Evolutionary conservation across 495 filamentous ascomycete genomes (phyloP), one percentile per base, ranked within the genome.

Genomic region (Xylona heveae): DNA sequence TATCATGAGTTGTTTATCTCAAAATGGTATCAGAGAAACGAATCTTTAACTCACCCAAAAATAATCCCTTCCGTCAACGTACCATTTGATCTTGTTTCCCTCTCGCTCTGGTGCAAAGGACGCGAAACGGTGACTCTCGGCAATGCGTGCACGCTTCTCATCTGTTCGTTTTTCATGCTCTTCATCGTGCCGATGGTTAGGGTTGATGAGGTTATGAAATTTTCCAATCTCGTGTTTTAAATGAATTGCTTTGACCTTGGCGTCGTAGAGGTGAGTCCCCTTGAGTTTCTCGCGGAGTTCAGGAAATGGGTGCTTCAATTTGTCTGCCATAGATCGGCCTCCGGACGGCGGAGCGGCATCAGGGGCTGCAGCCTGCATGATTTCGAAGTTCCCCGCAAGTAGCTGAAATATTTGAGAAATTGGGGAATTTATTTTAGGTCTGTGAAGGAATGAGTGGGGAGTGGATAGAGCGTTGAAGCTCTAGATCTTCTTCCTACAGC

Each of bases 181-280:
- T 49, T 97, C 85, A 47, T 94, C 85, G 48, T 97, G 88, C 34
- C 88, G 78, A 54, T 97, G 88, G 28, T 92, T 76, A 5, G 68
- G 66, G 49, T 94, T 94, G 57, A 91, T 51, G 48, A 78, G 49
- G 45, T 79, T 78, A 40, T 58, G 57, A 40, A 76, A 64, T 38
- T 79, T 79, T 37, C 74, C 74, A 12, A 76, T 42, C 28, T 68
- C 67, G 47, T 72, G 55, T 43, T 72, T 78, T 20, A 67, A 38
- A 39, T 71, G 62, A 6, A 50, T 41, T 1, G 64, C 60, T 16
- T 52, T 41, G 23, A 59, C 59, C 42, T 55, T 64, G 23, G 54
- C 41, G 18, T 56, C 54, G 37, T 64, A 49, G 10, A 71, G 42
- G 25, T 55, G 46, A 21, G 56, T 51, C 19, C 42, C 49, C 42